phyloP scores from a whole-genome alignment of 1,139 yeast species.

The Yamadazyma mexicana region DNA sequence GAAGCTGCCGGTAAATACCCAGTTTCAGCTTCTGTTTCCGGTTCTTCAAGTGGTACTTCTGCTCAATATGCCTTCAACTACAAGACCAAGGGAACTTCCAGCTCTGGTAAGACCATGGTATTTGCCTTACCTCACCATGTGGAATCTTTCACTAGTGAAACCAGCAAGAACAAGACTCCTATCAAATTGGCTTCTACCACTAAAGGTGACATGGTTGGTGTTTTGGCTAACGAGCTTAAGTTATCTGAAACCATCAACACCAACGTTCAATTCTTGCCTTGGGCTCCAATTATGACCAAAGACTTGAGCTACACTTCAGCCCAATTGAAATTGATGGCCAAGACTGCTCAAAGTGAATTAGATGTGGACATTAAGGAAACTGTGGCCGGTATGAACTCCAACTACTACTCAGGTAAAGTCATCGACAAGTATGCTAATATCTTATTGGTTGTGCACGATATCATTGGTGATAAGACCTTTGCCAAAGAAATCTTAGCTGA shows the following conservation, averaged over 20 bases:
- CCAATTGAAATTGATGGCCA: constrained; percentile 53
- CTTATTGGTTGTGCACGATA: constrained; percentile 60
- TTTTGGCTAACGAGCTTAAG: constrained; percentile 47
- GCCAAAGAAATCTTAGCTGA: constrained; percentile 47
- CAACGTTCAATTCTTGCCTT: constrained; percentile 61
- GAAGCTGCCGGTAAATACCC: constrained; percentile 40
- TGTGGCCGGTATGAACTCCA: constrained; percentile 49
- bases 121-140: constrained; percentile 78
- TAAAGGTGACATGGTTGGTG: constrained; percentile 68
- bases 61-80: constrained; percentile 58
- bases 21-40: constrained; percentile 33
- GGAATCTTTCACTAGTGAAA: constrained; percentile 43
- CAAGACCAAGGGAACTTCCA: constrained; percentile 52
- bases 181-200: constrained; percentile 56
- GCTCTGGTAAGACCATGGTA: constrained; percentile 51
- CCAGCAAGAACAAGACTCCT: constrained; percentile 43
- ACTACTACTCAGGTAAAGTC: constrained; percentile 70
- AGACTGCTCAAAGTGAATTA: constrained; percentile 57
- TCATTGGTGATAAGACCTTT: constrained; percentile 53
- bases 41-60: constrained; percentile 28
- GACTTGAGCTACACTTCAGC: constrained; percentile 47
- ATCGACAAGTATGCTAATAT: constrained; percentile 75
- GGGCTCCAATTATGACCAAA: constrained; percentile 35
- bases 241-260: constrained; percentile 53
- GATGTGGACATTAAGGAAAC: constrained; percentile 55